A percentile compares a stretch with the other conserved stretches of the same genome.
Evolutionary conservation across 2,329 filamentous ascomycete genomes (phyloP).

Genomic region (Grosmannia serpens): DNA sequence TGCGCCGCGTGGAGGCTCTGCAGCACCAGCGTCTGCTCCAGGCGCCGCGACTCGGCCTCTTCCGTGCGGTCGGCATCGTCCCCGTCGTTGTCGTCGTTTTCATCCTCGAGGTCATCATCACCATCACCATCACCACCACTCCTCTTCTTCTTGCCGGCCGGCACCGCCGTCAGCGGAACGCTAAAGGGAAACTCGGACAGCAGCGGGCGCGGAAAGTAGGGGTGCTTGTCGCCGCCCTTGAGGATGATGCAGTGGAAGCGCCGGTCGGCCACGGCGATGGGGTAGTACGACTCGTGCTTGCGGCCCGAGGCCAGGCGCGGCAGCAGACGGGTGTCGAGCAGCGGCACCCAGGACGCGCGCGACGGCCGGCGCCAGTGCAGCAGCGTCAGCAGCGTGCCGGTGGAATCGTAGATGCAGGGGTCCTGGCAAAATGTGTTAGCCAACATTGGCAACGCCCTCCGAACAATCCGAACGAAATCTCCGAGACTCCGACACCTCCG

Average conservation of each 20-base stretch:
- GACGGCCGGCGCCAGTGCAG: constrained; percentile 82
- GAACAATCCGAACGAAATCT: no score
- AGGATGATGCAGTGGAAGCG: constrained; percentile 99
- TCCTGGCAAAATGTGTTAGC: constrained; percentile 45
- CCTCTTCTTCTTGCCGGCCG: not conserved
- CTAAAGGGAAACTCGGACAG: constrained; percentile 90
- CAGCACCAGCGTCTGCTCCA: constrained; percentile 76
- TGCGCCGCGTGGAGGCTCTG: constrained; percentile 61
- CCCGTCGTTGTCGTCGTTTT: constrained; percentile 19
- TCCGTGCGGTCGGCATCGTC: constrained; percentile 18
- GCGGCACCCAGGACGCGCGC: constrained; percentile 80
- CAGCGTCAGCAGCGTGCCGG: constrained; percentile 75
- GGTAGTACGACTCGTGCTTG: constrained; percentile 88
- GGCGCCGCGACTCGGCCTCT: constrained; percentile 40
- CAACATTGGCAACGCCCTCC: no score
- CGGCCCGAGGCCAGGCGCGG: constrained; percentile 72
- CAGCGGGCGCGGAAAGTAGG: constrained; percentile 81
- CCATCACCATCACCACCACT: not conserved
- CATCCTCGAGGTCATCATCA: constrained; percentile 8
- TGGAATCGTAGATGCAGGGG: constrained; percentile 91
- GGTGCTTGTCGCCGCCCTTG: constrained; percentile 86
- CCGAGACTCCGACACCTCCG: no score
- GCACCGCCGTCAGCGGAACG: constrained; percentile 57
- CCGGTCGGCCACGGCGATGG: constrained; percentile 80
- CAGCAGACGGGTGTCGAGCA: constrained; percentile 79